phyloP scores from a whole-genome alignment of 805 yeast species.

The Ogataea henricii region DNA sequence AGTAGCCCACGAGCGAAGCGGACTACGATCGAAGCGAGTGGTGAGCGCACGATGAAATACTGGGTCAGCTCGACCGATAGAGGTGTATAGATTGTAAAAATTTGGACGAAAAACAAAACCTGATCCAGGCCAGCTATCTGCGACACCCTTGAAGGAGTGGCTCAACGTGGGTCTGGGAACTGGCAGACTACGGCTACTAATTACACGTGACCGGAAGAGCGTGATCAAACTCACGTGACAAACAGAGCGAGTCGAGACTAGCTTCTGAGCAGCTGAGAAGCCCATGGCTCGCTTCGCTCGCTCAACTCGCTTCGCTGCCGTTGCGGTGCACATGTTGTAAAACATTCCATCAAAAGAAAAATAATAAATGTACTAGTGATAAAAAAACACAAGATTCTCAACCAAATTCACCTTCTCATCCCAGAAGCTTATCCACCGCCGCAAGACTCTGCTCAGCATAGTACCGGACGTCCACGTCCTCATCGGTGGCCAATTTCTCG shows the following conservation, averaged over 20 bases:
- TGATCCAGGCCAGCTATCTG: no score
- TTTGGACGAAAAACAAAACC: no score
- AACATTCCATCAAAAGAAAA: background rate
- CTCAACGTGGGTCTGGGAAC: no score
- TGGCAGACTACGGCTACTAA: no score
- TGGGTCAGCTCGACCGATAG: background rate
- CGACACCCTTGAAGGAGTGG: no score
- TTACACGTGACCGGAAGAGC: no score
- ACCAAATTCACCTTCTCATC: background rate
- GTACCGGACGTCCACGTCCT: constrained; percentile 86
- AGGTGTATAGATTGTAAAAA: background rate
- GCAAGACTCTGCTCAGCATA: constrained; percentile 62
- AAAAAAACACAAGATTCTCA: background rate
- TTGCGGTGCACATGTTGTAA: no score
- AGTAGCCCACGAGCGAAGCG: background rate
- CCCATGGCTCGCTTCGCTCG: background rate
- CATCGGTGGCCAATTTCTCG: constrained; percentile 65
- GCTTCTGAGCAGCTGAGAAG: background rate
- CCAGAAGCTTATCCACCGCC: constrained; percentile 21
- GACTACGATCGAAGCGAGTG: no score
- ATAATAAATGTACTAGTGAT: background rate
- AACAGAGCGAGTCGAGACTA: background rate
- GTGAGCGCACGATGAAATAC: background rate
- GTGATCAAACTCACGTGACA: no score
- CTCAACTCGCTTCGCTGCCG: no score